Conservation (phyloP, 129 eudicot genomes). For the Silybum marianum region DNA sequence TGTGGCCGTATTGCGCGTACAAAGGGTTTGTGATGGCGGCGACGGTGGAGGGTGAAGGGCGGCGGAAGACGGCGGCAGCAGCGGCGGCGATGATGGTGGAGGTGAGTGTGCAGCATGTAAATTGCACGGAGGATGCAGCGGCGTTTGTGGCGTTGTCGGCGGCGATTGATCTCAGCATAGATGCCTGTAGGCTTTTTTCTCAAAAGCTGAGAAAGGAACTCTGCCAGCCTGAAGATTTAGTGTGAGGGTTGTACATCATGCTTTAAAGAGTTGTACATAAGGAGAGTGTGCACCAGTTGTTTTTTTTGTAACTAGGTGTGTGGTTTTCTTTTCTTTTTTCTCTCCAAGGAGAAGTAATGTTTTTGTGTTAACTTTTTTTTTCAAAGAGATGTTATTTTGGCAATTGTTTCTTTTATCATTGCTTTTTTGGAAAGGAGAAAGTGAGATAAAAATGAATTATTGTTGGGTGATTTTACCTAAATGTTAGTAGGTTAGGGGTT, state of each 20-base stretch:
- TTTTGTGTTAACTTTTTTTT: neutral
- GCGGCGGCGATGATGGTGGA: constrained; percentile 44
- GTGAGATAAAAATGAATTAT: too few relatives aligned
- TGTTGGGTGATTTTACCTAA: too few relatives aligned
- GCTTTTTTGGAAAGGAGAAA: neutral
- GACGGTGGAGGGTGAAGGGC: constrained; percentile 53
- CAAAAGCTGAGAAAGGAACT: constrained; percentile 71
- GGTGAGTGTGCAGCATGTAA: constrained; percentile 78
- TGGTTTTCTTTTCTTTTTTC: neutral
- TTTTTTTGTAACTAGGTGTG: constrained; percentile 16
- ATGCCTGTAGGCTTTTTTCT: constrained; percentile 81
- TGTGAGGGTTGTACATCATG: neutral
- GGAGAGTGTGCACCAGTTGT: constrained; percentile 19
- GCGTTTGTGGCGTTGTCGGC: constrained; percentile 76
- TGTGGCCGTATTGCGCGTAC: constrained; percentile 64
- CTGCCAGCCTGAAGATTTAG: constrained; percentile 45
- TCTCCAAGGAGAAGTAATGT: neutral
- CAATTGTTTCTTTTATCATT: neutral
- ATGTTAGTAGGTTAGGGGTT: too few relatives aligned
- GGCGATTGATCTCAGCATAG: constrained; percentile 74
- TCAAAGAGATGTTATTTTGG: neutral
- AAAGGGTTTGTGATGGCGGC: constrained; percentile 78
- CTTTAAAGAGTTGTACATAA: constrained; percentile 5
- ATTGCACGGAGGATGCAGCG: constrained; percentile 81
- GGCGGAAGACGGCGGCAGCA: constrained; percentile 25